Percentiles rank a stretch among this genome's conserved stretches.
Conservation (phyloP, 208 protist species). For the Leishmania mexicana region DNA sequence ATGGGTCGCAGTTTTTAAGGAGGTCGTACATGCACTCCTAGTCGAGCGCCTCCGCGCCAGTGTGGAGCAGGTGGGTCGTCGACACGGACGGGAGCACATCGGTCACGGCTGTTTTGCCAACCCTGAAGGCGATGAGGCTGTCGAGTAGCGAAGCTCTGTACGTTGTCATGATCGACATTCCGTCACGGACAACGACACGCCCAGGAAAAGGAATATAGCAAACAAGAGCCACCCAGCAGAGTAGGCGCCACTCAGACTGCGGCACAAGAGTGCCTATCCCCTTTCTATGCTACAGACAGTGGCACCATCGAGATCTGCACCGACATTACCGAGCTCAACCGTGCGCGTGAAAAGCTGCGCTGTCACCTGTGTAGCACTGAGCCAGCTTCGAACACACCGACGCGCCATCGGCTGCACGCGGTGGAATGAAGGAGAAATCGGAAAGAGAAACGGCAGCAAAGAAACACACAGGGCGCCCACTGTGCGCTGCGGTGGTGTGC, state of each 20-base stretch:
- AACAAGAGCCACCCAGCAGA: constrained; percentile 46
- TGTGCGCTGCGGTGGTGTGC: neutral
- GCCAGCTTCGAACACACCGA: neutral
- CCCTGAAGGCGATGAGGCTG: constrained; percentile 44
- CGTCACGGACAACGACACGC: constrained; percentile 46
- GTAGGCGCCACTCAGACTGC: constrained; percentile 32
- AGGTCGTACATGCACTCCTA: constrained; percentile 38
- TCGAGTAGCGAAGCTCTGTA: constrained; percentile 36
- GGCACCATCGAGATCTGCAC: neutral
- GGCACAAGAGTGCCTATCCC: constrained; percentile 30
- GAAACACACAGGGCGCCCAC: too few species aligned
- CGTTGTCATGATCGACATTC: constrained; percentile 51
- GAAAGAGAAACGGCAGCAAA: neutral
- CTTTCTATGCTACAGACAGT: neutral
- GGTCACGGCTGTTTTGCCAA: constrained; percentile 54
- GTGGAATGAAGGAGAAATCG: neutral
- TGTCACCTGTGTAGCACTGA: neutral
- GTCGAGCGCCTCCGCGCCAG: constrained; percentile 29
- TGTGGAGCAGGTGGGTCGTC: constrained; percentile 56
- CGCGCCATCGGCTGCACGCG: neutral
- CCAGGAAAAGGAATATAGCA: constrained; percentile 57
- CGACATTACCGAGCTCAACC: neutral
- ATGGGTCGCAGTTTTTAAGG: constrained; percentile 42
- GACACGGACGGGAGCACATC: constrained; percentile 62
- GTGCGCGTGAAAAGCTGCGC: neutral